A percentile compares a stretch with the other conserved stretches of the same genome.
phyloP scores from a whole-genome alignment of 2,329 filamentous ascomycete genomes.

The Trichoderma sp. region DNA sequence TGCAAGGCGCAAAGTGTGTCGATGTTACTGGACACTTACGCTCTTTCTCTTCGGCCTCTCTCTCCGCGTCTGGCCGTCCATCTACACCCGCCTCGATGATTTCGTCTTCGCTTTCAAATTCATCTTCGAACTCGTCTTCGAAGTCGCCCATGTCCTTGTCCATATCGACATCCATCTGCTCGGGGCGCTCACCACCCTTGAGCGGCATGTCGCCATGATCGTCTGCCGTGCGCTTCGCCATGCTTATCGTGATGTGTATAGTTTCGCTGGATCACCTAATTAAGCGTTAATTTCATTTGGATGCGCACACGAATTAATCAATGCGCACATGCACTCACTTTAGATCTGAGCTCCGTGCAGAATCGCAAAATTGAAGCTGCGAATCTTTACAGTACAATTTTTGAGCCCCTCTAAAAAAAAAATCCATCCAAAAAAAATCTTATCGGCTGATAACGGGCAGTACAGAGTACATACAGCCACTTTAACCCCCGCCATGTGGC shows the following conservation, averaged over 20 bases:
- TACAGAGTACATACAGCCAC: no score
- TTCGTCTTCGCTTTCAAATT: slow-evolving; percentile 85
- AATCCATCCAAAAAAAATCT: background rate
- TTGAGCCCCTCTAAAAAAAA: slow-evolving; percentile 11
- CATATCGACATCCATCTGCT: slow-evolving; percentile 64
- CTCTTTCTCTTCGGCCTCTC: slow-evolving; percentile 82
- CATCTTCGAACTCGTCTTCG: slow-evolving; percentile 92
- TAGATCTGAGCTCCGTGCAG: background rate
- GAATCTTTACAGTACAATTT: background rate
- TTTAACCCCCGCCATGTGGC: background rate
- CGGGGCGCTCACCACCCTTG: slow-evolving; percentile 59
- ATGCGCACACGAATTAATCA: background rate
- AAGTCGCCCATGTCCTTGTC: slow-evolving; percentile 71
- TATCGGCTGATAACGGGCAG: background rate
- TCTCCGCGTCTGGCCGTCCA: slow-evolving; percentile 84
- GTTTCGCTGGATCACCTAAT: background rate
- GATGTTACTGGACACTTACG: slow-evolving; percentile 36
- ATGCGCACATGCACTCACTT: background rate
- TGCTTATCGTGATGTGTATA: slow-evolving; percentile 27
- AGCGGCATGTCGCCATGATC: slow-evolving; percentile 46
- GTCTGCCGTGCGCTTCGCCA: slow-evolving; percentile 61
- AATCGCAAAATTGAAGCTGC: background rate
- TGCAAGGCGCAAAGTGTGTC: background rate
- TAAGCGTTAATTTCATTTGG: background rate
- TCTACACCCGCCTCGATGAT: slow-evolving; percentile 93